Evolutionary conservation across 2,329 filamentous ascomycete genomes (phyloP).

Genomic region (Cytospora schulzeri): DNA sequence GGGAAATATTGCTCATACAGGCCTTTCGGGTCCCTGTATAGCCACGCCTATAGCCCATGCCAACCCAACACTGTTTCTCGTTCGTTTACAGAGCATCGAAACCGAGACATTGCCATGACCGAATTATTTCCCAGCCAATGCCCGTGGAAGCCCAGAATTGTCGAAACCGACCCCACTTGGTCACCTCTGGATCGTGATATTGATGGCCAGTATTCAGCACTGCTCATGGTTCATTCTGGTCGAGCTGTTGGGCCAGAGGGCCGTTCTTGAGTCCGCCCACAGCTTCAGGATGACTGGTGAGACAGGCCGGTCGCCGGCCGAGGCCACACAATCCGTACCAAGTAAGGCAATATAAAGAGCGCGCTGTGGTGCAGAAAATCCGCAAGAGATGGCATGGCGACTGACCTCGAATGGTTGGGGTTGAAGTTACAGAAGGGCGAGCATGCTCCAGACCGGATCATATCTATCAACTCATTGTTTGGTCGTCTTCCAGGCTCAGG

Average conservation of each 20-base stretch:
- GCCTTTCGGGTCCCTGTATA: not conserved
- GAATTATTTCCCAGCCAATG: not conserved
- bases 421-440: too few relatives aligned
- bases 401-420: not conserved
- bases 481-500: not conserved
- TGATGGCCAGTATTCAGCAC: not conserved
- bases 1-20: not conserved
- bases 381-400: not conserved
- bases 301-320: conserved; percentile 2
- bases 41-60: too few relatives aligned
- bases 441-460: too few relatives aligned
- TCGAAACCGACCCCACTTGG: not conserved
- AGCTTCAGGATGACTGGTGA: not conserved
- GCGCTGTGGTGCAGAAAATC: not conserved
- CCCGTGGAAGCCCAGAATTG: not conserved
- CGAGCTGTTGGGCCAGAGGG: not conserved
- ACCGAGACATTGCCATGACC: not conserved
- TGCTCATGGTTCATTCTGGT: not conserved
- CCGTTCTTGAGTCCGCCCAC: not conserved
- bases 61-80: not conserved
- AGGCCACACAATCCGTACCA: not conserved
- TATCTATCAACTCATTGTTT: not conserved
- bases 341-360: not conserved
- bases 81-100: not conserved
- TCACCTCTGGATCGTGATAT: not conserved